phyloP scores from a whole-genome alignment of 1,139 yeast species.

The Tardiomyces digboiensis region DNA sequence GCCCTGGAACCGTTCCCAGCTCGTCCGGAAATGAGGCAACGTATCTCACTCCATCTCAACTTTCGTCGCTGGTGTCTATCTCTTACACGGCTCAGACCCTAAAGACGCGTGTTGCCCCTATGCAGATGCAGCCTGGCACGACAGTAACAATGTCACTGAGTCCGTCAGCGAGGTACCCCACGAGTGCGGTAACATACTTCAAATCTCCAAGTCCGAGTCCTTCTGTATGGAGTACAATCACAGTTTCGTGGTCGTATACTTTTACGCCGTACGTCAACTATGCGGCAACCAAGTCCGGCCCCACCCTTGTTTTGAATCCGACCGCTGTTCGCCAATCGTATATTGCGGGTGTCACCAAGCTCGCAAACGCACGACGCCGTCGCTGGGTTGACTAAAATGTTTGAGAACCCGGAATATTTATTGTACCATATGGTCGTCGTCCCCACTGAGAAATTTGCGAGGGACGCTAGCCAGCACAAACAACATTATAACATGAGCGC shows the following conservation, averaged over 20 bases:
- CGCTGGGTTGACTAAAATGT: not conserved
- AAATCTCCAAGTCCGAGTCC: slow-evolving; percentile 21
- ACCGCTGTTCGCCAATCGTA: not conserved
- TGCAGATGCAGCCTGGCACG: slow-evolving; percentile 80
- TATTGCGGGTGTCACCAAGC: not conserved
- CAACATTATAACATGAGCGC: too few species aligned
- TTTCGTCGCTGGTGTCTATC: slow-evolving; percentile 36
- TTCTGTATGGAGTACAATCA: slow-evolving; percentile 52
- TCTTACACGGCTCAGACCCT: slow-evolving; percentile 69
- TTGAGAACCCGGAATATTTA: not conserved
- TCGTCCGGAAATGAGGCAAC: slow-evolving; percentile 21
- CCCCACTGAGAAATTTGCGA: too few species aligned
- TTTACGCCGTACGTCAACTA: slow-evolving; percentile 53
- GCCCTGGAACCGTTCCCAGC: slow-evolving; percentile 38
- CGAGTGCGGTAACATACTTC: slow-evolving; percentile 57
- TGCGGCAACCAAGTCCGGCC: slow-evolving; percentile 30
- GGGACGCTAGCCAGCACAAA: too few species aligned
- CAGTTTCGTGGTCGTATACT: slow-evolving; percentile 79
- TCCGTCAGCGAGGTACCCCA: slow-evolving; percentile 30
- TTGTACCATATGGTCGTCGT: not conserved
- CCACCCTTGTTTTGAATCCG: not conserved
- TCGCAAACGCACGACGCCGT: not conserved
- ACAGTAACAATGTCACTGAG: slow-evolving; percentile 37
- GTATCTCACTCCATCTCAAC: slow-evolving; percentile 24
- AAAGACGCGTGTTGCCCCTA: slow-evolving; percentile 68